These are phyloP conservation scores for Cajanus cajan DNA, from an alignment of 306 rosid genomes.

Conservation along the genomic window DNA sequence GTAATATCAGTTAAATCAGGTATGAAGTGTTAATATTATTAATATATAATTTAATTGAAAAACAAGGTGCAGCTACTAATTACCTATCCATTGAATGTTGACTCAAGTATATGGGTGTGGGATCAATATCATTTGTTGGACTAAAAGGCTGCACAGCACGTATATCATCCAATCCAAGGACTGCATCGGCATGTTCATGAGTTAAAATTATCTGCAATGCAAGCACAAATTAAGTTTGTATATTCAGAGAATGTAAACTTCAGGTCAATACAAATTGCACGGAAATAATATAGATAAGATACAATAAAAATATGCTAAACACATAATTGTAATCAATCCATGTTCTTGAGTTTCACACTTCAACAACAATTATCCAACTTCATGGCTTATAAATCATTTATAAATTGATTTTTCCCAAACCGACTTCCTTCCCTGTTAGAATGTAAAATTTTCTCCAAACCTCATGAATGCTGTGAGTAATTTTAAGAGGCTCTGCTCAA, in stretches of 20 bases:
- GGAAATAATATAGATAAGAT: slow-evolving; percentile 15
- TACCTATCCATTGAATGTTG: slow-evolving; percentile 92
- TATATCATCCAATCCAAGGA: slow-evolving; percentile 97
- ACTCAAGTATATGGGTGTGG: slow-evolving; percentile 76
- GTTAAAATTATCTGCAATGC: slow-evolving; percentile 86
- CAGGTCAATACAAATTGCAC: background rate
- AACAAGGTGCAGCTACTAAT: slow-evolving; percentile 9
- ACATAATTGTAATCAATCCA: background rate
- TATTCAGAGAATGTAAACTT: slow-evolving; percentile 12
- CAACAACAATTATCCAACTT: slow-evolving; percentile 2
- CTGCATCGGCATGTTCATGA: slow-evolving; percentile 99
- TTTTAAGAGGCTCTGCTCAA: background rate
- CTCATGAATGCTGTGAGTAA: background rate
- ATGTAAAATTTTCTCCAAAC: background rate
- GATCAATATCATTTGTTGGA: slow-evolving; percentile 81
- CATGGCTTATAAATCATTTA: slow-evolving; percentile 4
- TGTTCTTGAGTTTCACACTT: slow-evolving; percentile 4
- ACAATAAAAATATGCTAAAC: slow-evolving; percentile 5
- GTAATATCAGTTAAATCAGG: slow-evolving; percentile 5
- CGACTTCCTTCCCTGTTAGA: background rate
- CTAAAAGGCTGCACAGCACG: slow-evolving; percentile 88
- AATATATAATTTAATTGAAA: background rate
- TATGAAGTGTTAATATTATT: background rate
- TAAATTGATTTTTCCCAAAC: background rate
- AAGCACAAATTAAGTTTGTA: slow-evolving; percentile 17